Base-by-base conservation (phyloP, 805 yeast species). In the Saccharomycopsis fodiens region DNA sequence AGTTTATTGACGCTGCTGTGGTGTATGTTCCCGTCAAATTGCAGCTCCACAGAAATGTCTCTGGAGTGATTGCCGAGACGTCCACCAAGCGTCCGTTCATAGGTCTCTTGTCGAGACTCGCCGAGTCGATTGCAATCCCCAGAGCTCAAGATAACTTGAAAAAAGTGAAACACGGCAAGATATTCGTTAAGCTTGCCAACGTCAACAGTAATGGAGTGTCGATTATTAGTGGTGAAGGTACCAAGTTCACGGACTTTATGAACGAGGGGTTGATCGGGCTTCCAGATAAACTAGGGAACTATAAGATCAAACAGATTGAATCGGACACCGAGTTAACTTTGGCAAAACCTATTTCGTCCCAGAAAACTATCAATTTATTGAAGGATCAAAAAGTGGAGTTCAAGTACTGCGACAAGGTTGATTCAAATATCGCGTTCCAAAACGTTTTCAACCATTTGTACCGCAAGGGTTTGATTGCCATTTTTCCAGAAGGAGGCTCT, bases 401-500 rank as follows among this genome's bases (percentile, higher is more conserved):
- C 65, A 69, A 84, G 82, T 58, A 66, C 74, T 32, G 98, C 97
- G 1, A 80, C 74, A 85, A 84, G 56, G 83, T 93, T 46, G 88
- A 93, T 63, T 97, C 93, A 63, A 74, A 85, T 15, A 69, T 71
- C 38, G 96, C 93, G 45, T 93, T 87, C 63, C 76, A 83, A 45
- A 72, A 74, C 52, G 97, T 93, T 2, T 93, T 89, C 61, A 77
- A 81, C 41, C 96, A 87, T 61, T 70, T 93, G 52, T 74, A 85
- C 16, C 73, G 77, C 48, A 88, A 93, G 35, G 78, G 85, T 46
- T 85, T 94, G 52, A 65, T 93, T 30, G 97, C 97, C 8, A 85
- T 93, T 38, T 93, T 88, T 67, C 97, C 98, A 6, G 98, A 93
- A 68, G 98, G 98, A 48, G 98, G 98, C 1, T 87, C 96, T 10